Base-by-base conservation (phyloP, 805 yeast species). In the Kazachstania martiniae region DNA sequence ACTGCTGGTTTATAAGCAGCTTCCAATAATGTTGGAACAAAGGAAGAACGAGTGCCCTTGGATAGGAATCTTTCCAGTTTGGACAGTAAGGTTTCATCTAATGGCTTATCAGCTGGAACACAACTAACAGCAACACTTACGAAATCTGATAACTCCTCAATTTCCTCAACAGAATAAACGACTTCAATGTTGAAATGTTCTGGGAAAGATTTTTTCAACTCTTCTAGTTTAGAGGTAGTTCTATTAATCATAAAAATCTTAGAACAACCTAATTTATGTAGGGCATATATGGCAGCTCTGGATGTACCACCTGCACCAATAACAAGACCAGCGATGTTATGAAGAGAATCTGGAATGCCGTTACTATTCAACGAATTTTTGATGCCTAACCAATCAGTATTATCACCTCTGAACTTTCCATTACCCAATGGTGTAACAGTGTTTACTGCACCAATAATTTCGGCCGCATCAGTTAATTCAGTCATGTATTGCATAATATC, bases 271-370 rank as follows among this genome's bases (percentile, higher is more conserved):
- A 89, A 61, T 39, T 72, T 50, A 50, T 74, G 71, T 42, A 91
- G 66, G 1, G 98, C 96, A 55, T 72, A 86, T 12, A 83, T 74
- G 0, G 96, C 97, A 26, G 98, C 95, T 49, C 95, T 71, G 1
- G 95, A 77, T 17, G 99, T 87, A 27, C 99, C 99, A 26, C 99
- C 99, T 14, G 95, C 95, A 32, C 99, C 99, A 42, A 91, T 65
- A 28, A 91, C 80, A 37, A 87, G 61, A 21, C 95, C 96, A 36
- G 68, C 61, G 9, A 66, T 62, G 3, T 40, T 44, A 12, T 45
- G 49, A 15, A 51, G 54, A 36, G 51, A 47, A 25, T 59, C 58
- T 25, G 77, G 72, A 26, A 74, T 76, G 25, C 94, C 94, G 36
- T 67, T 65, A 38, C 68, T 58, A 13, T 61, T 51, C 44, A 86